These are phyloP conservation scores for Baffinella frigidus DNA, from an alignment of 208 protist species.

Conservation along the genomic window DNA sequence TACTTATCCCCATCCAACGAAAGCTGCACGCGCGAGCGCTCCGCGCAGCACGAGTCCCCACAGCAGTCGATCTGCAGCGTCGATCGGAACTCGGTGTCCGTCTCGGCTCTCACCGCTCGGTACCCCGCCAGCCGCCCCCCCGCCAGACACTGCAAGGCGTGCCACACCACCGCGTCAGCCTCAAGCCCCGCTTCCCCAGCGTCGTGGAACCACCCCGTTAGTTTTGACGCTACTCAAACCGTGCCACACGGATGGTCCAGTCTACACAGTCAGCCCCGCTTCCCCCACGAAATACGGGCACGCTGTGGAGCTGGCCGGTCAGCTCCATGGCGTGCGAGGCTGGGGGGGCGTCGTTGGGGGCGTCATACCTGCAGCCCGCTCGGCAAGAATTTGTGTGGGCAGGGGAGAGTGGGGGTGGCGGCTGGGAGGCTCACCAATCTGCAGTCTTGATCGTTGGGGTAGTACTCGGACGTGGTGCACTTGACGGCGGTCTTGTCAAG, in stretches of 20 bases:
- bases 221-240: no score
- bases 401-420: not conserved
- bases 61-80: not conserved
- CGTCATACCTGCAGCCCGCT: no score
- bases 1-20: not conserved
- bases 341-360: no score
- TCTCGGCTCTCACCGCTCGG: not conserved
- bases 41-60: not conserved
- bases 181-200: not conserved
- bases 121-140: not conserved
- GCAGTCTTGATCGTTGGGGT: not conserved
- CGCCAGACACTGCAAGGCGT: constrained; percentile 4
- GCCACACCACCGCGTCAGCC: not conserved
- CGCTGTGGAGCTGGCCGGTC: no score
- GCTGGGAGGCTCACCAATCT: not conserved
- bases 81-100: not conserved
- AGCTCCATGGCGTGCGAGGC: no score
- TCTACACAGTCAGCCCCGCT: no score
- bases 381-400: not conserved
- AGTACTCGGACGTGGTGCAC: not conserved
- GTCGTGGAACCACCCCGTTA: no score
- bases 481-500: not conserved
- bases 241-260: no score
- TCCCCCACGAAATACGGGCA: no score
- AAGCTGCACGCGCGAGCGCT: not conserved